Conservation (phyloP, 2,329 filamentous ascomycete species). For the Didymella pomorum region DNA sequence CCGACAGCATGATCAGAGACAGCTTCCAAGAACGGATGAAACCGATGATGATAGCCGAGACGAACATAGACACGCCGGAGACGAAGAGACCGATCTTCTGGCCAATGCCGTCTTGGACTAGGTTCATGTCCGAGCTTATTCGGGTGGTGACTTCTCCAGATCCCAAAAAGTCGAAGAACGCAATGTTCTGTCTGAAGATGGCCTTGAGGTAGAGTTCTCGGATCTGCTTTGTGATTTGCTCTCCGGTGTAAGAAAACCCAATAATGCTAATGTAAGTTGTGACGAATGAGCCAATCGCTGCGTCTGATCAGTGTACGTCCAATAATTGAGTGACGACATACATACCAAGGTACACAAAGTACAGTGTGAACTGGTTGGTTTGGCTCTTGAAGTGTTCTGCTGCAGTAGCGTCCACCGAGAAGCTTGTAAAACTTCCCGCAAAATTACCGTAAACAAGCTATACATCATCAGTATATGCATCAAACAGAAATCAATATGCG, state of each 20-base stretch:
- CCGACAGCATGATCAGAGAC: slow-evolving; percentile 84
- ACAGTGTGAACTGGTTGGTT: slow-evolving; percentile 45
- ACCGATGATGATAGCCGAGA: slow-evolving; percentile 89
- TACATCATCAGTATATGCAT: neutral
- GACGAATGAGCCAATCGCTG: slow-evolving; percentile 57
- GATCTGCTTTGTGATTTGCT: slow-evolving; percentile 57
- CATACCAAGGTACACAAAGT: slow-evolving; percentile 51
- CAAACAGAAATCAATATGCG: neutral
- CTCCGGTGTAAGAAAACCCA: slow-evolving; percentile 77
- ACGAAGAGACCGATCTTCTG: slow-evolving; percentile 50
- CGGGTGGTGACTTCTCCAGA: slow-evolving; percentile 94
- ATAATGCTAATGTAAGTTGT: slow-evolving; percentile 80
- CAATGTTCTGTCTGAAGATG: slow-evolving; percentile 54
- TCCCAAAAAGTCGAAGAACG: slow-evolving; percentile 78
- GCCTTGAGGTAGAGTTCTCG: slow-evolving; percentile 70
- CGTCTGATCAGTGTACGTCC: slow-evolving; percentile 8
- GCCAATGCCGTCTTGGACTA: slow-evolving; percentile 87
- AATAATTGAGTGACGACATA: neutral
- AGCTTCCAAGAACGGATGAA: slow-evolving; percentile 94
- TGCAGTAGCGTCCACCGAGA: slow-evolving; percentile 44
- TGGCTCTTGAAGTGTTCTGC: slow-evolving; percentile 39
- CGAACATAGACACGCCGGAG: slow-evolving; percentile 62
- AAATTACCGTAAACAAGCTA: slow-evolving; percentile 52
- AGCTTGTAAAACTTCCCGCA: slow-evolving; percentile 48
- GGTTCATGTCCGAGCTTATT: slow-evolving; percentile 93